phyloP scores from a whole-genome alignment of 1,139 yeast genomes.

The Diutina sp. region DNA sequence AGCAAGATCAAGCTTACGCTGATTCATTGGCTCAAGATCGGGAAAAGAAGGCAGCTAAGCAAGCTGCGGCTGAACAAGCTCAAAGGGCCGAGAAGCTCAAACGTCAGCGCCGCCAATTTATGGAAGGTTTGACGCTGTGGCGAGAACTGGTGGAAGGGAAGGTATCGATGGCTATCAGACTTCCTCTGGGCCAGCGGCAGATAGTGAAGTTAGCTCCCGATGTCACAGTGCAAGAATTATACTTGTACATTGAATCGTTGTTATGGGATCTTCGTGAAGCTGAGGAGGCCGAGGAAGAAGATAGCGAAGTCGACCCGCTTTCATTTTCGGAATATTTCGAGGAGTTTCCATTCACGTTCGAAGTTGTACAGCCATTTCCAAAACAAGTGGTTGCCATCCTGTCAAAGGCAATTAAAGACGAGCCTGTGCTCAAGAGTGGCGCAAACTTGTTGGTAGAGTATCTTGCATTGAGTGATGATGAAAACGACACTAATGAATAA shows the following conservation, averaged over 20 bases:
- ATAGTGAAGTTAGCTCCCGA: neutral
- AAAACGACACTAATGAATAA: neutral
- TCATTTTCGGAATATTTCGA: neutral
- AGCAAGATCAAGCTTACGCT: constrained; percentile 45
- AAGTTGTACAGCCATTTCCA: constrained; percentile 1
- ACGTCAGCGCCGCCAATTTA: neutral
- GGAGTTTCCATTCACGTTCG: neutral
- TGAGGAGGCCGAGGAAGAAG: neutral
- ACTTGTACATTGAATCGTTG: neutral
- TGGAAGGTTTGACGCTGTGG: neutral
- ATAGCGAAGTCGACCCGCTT: neutral
- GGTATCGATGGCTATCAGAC: neutral
- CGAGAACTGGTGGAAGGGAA: neutral
- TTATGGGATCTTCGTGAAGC: neutral
- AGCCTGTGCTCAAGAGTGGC: neutral
- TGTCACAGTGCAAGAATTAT: neutral
- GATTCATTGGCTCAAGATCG: constrained; percentile 36
- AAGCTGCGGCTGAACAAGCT: neutral
- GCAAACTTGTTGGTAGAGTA: constrained; percentile 1
- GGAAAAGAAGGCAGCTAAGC: constrained; percentile 16
- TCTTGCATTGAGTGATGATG: neutral
- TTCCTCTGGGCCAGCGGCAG: neutral
- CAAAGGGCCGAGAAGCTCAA: neutral
- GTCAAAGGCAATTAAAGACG: neutral
- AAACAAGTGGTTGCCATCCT: neutral